Evolutionary conservation across 108 stramenopile species (phyloP).

Genomic region (Aurantiochytrium sp.): DNA sequence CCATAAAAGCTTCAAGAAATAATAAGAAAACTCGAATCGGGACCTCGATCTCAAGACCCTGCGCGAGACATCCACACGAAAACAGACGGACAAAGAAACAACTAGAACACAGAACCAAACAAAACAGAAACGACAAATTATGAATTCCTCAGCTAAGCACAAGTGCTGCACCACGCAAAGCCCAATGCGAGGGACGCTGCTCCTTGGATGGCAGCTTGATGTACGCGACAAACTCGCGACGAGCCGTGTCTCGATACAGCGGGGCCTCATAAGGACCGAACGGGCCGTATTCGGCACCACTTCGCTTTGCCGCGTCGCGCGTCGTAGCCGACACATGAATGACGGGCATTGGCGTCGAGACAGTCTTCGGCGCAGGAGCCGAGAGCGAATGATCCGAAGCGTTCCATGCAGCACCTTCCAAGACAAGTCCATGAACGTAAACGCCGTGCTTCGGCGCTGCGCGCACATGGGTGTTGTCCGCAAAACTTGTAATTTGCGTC

Average conservation of each 20-base stretch:
- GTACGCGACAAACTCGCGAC: background rate
- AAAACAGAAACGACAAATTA: background rate
- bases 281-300: background rate
- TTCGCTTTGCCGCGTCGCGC: background rate
- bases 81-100: too few species aligned
- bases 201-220: background rate
- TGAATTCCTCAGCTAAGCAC: background rate
- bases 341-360: conserved; percentile 30
- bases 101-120: too few species aligned
- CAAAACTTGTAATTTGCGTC: conserved; percentile 30
- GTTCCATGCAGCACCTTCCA: conserved; percentile 48
- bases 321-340: conserved; percentile 29
- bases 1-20: too few species aligned
- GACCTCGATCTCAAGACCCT: too few species aligned
- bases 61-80: too few species aligned
- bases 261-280: background rate
- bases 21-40: too few species aligned
- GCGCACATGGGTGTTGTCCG: conserved; percentile 6
- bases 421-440: conserved; percentile 34
- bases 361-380: conserved; percentile 33
- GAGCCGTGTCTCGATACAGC: background rate
- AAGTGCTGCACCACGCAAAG: background rate
- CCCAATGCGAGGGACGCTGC: background rate
- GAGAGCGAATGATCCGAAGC: conserved; percentile 6
- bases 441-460: conserved; percentile 30